Base-by-base conservation (phyloP, 345 rosid species). In the Linum trigynum region DNA sequence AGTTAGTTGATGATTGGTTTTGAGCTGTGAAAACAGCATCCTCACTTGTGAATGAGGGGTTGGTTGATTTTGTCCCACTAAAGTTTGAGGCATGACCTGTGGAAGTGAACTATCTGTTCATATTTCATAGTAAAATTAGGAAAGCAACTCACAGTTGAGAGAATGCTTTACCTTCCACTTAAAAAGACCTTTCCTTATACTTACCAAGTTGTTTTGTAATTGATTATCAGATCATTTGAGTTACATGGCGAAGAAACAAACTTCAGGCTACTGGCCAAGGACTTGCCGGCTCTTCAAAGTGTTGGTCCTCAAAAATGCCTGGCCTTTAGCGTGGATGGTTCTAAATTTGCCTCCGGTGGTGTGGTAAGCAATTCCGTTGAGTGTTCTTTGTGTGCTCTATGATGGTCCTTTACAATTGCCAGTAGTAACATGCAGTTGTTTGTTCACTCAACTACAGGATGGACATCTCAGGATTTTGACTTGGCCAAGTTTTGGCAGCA, bases 261-360 rank as follows among this genome's bases (percentile, higher is more conserved):
- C 67, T 23, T 77, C 45, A 85, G 81, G 77, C 56, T 89, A 68
- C 61, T 78, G 80, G 74, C 74, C 56, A 86, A 86, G 75, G 85
- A 80, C 53, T 72, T 87, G 57, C 73, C 76, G 76, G 81, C 89
- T 71, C 89, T 89, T 35, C 60, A 74, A 68, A 84, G 79, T 72
- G 94, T 73, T 40, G 96, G 96, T 61, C 83, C 77, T 11, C 96
- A 90, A 62, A 88, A 86, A 71, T 94, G 97, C 75, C 70, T 90
- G 62, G 82, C 84, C 61, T 94, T 90, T 74, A 88, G 99, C 77
- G 83, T 85, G 58, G 98, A 92, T 75, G 96, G 97, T 67, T 86
- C 97, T 64, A 88, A 77, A 75, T 79, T 90, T 76, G 99, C 95
- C 39, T 41, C 82, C 59, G 99, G 99, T 45, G 96, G 96, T 68